phyloP scores from a whole-genome alignment of 192 early-diverging fungal species.

The Haplosporangium gracile region DNA sequence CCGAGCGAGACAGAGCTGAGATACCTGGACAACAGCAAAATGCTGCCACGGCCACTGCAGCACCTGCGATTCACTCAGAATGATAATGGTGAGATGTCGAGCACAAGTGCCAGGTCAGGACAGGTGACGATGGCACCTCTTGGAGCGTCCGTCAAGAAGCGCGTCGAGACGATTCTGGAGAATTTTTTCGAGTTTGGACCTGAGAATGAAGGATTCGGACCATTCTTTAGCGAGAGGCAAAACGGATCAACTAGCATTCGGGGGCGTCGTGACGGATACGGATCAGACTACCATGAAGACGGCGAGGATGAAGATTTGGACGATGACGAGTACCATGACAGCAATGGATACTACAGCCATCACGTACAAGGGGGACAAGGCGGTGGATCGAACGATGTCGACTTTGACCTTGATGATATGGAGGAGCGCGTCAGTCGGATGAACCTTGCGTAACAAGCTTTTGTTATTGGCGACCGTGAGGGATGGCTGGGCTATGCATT shows the following conservation, averaged over 20 bases:
- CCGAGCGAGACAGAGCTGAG: slow-evolving; percentile 12
- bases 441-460: slow-evolving; percentile 20
- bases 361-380: not conserved
- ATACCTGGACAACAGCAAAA: slow-evolving; percentile 39
- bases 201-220: slow-evolving; percentile 54
- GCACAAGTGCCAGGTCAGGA: not conserved
- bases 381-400: slow-evolving; percentile 16
- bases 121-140: not conserved
- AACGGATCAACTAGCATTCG: not conserved
- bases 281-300: slow-evolving; percentile 34
- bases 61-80: slow-evolving; percentile 32
- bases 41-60: slow-evolving; percentile 42
- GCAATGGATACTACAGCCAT: slow-evolving; percentile 18
- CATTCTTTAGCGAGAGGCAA: slow-evolving; percentile 45
- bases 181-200: slow-evolving; percentile 58
- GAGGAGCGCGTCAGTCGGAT: slow-evolving; percentile 46
- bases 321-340: slow-evolving; percentile 25
- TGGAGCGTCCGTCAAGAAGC: slow-evolving; percentile 42
- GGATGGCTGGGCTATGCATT: not conserved
- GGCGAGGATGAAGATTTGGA: slow-evolving; percentile 47
- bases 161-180: slow-evolving; percentile 52
- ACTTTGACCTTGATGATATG: slow-evolving; percentile 57
- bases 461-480: not conserved
- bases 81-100: slow-evolving; percentile 16
- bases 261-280: slow-evolving; percentile 26